These are phyloP conservation scores for Saccharomycopsis sp. DNA, from an alignment of 805 yeast species.

Conservation along the genomic window DNA sequence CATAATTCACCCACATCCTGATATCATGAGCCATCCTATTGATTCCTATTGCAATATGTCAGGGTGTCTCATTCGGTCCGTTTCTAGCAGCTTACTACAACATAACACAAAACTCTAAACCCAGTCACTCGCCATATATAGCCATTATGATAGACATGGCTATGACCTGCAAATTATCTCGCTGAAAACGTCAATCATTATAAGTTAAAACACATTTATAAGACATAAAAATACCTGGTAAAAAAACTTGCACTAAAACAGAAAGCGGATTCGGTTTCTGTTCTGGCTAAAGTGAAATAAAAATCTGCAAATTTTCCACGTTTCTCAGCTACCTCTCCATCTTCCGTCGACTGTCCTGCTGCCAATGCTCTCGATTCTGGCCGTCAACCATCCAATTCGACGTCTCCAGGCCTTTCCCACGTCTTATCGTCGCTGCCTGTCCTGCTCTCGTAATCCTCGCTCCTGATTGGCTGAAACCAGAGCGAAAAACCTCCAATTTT, in stretches of 20 bases:
- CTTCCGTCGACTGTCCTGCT: not conserved
- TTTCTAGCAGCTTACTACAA: too few relatives aligned
- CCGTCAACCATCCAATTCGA: not conserved
- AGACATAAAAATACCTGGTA: not conserved
- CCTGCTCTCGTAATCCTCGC: not conserved
- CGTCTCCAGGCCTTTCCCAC: not conserved
- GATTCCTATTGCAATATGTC: too few relatives aligned
- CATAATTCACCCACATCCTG: too few relatives aligned
- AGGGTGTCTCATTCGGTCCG: too few relatives aligned
- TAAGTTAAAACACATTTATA: not conserved
- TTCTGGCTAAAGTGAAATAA: constrained; percentile 2
- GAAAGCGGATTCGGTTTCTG: too few relatives aligned
- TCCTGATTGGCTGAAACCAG: not conserved
- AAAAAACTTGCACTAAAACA: not conserved
- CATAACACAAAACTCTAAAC: too few relatives aligned
- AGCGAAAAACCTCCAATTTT: not conserved
- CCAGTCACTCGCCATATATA: not conserved
- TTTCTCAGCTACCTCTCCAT: not conserved
- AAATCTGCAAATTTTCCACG: not conserved
- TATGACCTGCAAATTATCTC: not conserved
- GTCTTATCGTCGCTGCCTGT: not conserved
- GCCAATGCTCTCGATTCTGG: not conserved
- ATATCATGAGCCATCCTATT: too few relatives aligned
- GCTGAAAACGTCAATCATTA: constrained; percentile 1
- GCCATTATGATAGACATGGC: not conserved